phyloP scores from a whole-genome alignment of 305 asterid genomes.

The Withania somnifera region DNA sequence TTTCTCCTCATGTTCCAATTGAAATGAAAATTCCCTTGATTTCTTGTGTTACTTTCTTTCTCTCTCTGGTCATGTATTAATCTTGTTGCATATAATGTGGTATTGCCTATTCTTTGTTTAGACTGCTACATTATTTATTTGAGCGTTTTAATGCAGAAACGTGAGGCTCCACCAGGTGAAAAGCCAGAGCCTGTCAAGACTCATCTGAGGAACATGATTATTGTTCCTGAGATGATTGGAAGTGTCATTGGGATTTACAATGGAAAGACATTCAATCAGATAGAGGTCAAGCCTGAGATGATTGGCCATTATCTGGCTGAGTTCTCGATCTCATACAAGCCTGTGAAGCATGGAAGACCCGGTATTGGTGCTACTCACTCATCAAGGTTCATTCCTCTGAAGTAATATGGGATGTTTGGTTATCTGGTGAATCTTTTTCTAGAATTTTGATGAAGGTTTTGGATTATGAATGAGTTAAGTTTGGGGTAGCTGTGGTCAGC shows the following conservation, averaged over 20 bases:
- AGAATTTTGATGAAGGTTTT: not conserved
- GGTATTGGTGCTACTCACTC: slow-evolving; percentile 98
- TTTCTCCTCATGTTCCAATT: not conserved
- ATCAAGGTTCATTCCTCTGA: slow-evolving; percentile 85
- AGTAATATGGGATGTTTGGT: slow-evolving; percentile 20
- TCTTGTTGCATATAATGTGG: not conserved
- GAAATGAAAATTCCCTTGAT: not conserved
- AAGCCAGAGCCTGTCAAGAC: slow-evolving; percentile 69
- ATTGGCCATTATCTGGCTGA: slow-evolving; percentile 83
- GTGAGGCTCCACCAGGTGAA: slow-evolving; percentile 74
- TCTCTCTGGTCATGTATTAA: not conserved
- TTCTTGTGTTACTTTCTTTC: not conserved
- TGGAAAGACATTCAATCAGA: slow-evolving; percentile 66
- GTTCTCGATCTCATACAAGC: slow-evolving; percentile 82
- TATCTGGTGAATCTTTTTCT: not conserved
- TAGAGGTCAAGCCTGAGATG: slow-evolving; percentile 89
- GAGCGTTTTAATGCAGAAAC: slow-evolving; percentile 31
- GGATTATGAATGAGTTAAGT: not conserved
- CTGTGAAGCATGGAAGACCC: slow-evolving; percentile 90
- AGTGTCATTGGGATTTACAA: slow-evolving; percentile 82
- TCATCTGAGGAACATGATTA: slow-evolving; percentile 73
- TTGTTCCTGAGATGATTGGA: slow-evolving; percentile 96
- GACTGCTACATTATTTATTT: not conserved
- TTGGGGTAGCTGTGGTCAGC: not conserved
- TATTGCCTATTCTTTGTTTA: not conserved